Base-by-base conservation (phyloP, 2,329 filamentous ascomycete species). In the Anthostomella pinea region DNA sequence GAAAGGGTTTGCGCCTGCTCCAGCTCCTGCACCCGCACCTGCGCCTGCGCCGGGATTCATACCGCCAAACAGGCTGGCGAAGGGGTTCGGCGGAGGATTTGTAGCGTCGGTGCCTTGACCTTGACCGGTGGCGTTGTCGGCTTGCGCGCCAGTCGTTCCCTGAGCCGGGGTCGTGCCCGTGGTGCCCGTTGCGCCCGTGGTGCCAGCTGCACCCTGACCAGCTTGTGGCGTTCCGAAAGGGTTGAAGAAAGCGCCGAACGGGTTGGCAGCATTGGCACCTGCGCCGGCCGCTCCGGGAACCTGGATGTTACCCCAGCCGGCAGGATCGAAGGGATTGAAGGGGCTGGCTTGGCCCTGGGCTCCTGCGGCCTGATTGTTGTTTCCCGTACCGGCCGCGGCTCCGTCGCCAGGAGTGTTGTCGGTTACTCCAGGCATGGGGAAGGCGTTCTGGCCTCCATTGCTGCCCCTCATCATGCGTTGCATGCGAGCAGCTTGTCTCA, bases 341-440 rank as follows among this genome's bases (percentile, higher is more conserved):
- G 58, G 7, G 8, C 33, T 32, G 13, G 17, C 30, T 19, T 42
- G 60, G n/a, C 8, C 25, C 24, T 53, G 58, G 34, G 35, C 52
- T 39, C 33, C 54, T 35, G 46, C 49, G 44, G 31, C 39, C 43
- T 57, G 60, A 46, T 59, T 59, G 49, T 62, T 65, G 59, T 44
- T 55, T 30, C 54, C 53, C 3, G 38, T n/a, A n/a, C n/a, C n/a
- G 33, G 22, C 49, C 26, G 59, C 51, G 54, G 63, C 50, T 41
- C 57, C 57, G 39, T 69, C 71, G n/a, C 68, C 63, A 2, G 79
- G 82, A 3, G 89, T 95, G 19, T 81, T 94, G 62, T 96, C 89
- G 22, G 91, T 97, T 14, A 85, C 82, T 7, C 93, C 93, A 2
- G 93, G 93, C 32, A 91, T 91, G 9, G 93, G 90, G 59, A 98